phyloP scores from a whole-genome alignment of 805 yeast genomes.

The Zygotorulaspora florentina region DNA sequence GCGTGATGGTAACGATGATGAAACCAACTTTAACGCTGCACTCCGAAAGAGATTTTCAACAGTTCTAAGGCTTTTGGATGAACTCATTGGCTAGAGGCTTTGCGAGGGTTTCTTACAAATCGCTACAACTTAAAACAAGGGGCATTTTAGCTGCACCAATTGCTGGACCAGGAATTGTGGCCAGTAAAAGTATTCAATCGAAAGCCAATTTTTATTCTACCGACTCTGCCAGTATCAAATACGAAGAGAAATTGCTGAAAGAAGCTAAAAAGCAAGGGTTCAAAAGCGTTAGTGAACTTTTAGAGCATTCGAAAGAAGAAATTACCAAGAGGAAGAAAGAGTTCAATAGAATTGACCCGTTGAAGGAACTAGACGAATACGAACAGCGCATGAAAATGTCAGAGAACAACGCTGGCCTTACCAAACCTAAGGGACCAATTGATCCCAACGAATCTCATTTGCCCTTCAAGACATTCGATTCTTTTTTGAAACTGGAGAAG shows the following conservation, averaged over 20 bases:
- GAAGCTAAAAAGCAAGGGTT: conserved; percentile 37
- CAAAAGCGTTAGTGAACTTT: conserved; percentile 50
- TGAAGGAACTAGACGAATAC: conserved; percentile 58
- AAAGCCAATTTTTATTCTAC: conserved; percentile 17
- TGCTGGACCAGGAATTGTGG: not conserved
- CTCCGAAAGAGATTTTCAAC: not conserved
- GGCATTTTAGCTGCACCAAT: not conserved
- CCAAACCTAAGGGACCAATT: conserved; percentile 27
- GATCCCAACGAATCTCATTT: conserved; percentile 37
- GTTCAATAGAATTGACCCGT: conserved; percentile 62
- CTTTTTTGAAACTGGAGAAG: conserved; percentile 69
- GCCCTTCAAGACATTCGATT: conserved; percentile 68
- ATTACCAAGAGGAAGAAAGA: conserved; percentile 53
- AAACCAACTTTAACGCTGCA: no score
- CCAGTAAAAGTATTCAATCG: not conserved
- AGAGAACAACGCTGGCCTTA: conserved; percentile 13
- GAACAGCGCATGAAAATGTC: conserved; percentile 37
- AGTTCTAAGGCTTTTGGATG: not conserved
- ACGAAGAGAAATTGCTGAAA: conserved; percentile 36
- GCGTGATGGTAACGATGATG: no score
- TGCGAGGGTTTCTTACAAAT: not conserved
- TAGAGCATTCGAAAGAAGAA: conserved; percentile 56
- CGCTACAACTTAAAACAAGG: no score
- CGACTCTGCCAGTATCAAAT: conserved; percentile 28
- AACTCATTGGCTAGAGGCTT: not conserved